Conservation (phyloP, 148 eudicot species). For the Hydrangea macrophylla region DNA sequence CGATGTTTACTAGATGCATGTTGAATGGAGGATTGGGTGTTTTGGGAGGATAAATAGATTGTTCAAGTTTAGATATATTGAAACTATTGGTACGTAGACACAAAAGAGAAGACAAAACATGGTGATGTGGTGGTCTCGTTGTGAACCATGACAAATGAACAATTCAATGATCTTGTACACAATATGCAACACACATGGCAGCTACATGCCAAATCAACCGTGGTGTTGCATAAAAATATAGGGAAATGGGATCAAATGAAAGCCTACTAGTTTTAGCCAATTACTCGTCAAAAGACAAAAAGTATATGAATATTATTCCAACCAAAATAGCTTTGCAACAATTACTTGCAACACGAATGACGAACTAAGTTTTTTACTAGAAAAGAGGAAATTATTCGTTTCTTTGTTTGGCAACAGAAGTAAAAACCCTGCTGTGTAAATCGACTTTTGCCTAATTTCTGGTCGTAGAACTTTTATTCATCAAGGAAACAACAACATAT, state of each 20-base stretch:
- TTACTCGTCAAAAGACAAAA: too few species aligned
- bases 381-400: too few species aligned
- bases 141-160: neutral
- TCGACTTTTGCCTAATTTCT: neutral
- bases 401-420: neutral
- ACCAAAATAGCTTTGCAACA: neutral
- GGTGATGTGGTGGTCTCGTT: neutral
- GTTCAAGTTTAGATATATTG: too few species aligned
- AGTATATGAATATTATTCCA: neutral
- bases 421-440: neutral
- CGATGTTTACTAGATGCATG: too few species aligned
- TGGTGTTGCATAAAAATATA: neutral
- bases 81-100: too few species aligned
- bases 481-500: neutral
- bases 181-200: neutral
- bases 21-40: too few species aligned
- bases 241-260: neutral
- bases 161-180: neutral
- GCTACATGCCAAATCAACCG: neutral
- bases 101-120: too few species aligned
- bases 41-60: too few species aligned
- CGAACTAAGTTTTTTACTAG: too few species aligned
- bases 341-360: neutral
- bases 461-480: too few species aligned
- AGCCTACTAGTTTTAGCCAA: neutral